Percentiles rank a stretch among this genome's conserved stretches.
phyloP scores from a whole-genome alignment of 495 filamentous ascomycete genomes.

The Beverwykella pulmonaria region DNA sequence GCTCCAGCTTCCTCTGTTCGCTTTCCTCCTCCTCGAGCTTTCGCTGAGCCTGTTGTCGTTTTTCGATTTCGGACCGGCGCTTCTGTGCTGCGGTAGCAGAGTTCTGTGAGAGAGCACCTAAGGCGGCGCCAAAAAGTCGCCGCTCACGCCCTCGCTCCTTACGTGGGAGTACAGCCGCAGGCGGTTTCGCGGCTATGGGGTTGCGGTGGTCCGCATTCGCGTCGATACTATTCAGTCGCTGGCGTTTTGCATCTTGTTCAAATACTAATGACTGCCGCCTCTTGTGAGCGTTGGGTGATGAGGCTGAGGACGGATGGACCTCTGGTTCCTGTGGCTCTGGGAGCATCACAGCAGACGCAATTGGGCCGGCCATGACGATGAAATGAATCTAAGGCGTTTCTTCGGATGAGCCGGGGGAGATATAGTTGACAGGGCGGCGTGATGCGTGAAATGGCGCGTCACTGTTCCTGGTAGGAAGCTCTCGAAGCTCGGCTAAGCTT shows the following conservation, averaged over 20 bases:
- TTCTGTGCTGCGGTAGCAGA: slow-evolving; percentile 67
- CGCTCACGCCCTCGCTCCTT: slow-evolving; percentile 82
- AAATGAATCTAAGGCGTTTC: neutral
- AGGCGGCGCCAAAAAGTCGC: slow-evolving; percentile 84
- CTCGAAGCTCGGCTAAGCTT: slow-evolving; percentile 5
- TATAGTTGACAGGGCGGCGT: neutral
- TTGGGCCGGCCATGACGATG: slow-evolving; percentile 45
- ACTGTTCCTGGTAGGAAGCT: slow-evolving; percentile 4
- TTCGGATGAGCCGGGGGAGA: neutral
- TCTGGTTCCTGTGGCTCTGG: slow-evolving; percentile 53
- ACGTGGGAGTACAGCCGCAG: slow-evolving; percentile 33
- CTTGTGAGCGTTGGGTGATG: slow-evolving; percentile 47
- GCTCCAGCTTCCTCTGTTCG: slow-evolving; percentile 66
- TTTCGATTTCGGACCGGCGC: slow-evolving; percentile 85
- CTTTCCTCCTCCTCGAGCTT: slow-evolving; percentile 71
- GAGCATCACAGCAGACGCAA: slow-evolving; percentile 68
- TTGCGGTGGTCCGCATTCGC: slow-evolving; percentile 6
- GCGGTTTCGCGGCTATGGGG: slow-evolving; percentile 18
- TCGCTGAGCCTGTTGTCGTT: slow-evolving; percentile 81
- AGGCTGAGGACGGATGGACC: slow-evolving; percentile 34
- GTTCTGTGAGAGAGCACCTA: slow-evolving; percentile 85
- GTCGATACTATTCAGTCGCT: slow-evolving; percentile 21
- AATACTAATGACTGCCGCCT: slow-evolving; percentile 60
- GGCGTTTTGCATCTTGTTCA: slow-evolving; percentile 60
- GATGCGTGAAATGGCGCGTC: neutral